Evolutionary conservation across 73 alveolate genomes (phyloP).

Genomic region (Effrenium voratum): DNA sequence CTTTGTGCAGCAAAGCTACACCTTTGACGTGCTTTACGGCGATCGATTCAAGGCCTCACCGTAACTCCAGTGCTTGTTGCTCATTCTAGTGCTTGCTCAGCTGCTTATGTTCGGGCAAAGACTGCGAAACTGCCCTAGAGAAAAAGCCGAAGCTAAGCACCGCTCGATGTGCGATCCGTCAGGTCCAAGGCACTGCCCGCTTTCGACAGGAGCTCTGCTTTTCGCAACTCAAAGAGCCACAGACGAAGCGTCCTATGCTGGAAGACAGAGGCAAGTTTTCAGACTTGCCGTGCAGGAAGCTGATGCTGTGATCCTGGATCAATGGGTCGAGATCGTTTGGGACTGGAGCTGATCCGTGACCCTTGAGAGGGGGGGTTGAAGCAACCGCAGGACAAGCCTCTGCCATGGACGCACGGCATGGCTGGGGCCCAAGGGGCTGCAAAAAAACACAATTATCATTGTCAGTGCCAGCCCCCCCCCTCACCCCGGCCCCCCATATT

Average conservation of each 20-base stretch:
- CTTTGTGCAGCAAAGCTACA: constrained; percentile 80
- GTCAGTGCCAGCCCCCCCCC: too few species aligned
- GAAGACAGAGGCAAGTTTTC: not conserved
- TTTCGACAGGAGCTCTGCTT: constrained; percentile 10
- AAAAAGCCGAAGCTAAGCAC: too few species aligned
- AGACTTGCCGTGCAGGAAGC: not conserved
- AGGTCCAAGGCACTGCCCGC: constrained; percentile 89
- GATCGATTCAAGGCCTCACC: constrained; percentile 88
- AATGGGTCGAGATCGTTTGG: constrained; percentile 86
- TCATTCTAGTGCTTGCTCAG: too few species aligned
- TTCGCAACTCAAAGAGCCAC: not conserved
- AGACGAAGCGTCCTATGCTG: not conserved
- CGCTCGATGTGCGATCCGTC: not conserved
- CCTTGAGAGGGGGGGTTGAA: not conserved
- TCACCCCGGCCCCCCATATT: too few species aligned
- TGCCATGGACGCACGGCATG: constrained; percentile 86
- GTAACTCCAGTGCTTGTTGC: too few species aligned
- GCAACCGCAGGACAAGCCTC: constrained; percentile 43
- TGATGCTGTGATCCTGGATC: constrained; percentile 28
- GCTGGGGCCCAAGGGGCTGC: not conserved
- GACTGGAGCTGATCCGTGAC: not conserved
- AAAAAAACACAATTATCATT: too few species aligned
- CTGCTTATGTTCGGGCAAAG: too few species aligned
- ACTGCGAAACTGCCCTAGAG: too few species aligned
- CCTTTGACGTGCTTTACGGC: constrained; percentile 77